These are phyloP conservation scores for Phlegmacium glaucopus DNA, from an alignment of 768 basidiomycete genomes.

Conservation along the genomic window DNA sequence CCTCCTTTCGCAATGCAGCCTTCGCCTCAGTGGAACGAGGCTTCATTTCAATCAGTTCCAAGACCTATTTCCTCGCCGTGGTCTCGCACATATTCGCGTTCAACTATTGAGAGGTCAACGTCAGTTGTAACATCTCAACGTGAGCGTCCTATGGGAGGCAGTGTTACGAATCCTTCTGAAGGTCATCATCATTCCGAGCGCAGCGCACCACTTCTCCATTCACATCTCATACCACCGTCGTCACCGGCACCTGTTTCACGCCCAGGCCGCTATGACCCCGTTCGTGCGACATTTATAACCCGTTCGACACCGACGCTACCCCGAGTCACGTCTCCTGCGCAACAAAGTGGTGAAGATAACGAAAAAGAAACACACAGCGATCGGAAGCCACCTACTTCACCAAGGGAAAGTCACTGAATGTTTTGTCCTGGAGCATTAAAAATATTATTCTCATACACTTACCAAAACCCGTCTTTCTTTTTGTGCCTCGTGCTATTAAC, in stretches of 20 bases:
- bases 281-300: constrained; percentile 43
- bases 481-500: constrained; percentile 25
- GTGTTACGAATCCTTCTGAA: constrained; percentile 12
- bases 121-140: constrained; percentile 19
- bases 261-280: constrained; percentile 49
- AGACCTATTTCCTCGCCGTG: constrained; percentile 35
- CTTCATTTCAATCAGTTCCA: constrained; percentile 34
- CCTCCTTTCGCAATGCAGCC: constrained; percentile 70
- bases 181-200: constrained; percentile 17
- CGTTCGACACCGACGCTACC: constrained; percentile 23
- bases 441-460: constrained; percentile 16
- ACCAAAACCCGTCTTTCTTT: constrained; percentile 16
- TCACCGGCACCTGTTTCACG: constrained; percentile 27
- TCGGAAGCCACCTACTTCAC: constrained; percentile 15
- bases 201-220: constrained; percentile 11
- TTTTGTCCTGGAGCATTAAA: constrained; percentile 4
- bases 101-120: constrained; percentile 25
- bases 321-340: constrained; percentile 15
- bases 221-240: constrained; percentile 17
- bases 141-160: constrained; percentile 9
- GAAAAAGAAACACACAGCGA: constrained; percentile 17
- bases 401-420: constrained; percentile 16
- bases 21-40: constrained; percentile 59
- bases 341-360: constrained; percentile 11
- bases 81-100: constrained; percentile 29